Base-by-base conservation (phyloP, 305 asterid genomes). In the Plantago lanceolata region DNA sequence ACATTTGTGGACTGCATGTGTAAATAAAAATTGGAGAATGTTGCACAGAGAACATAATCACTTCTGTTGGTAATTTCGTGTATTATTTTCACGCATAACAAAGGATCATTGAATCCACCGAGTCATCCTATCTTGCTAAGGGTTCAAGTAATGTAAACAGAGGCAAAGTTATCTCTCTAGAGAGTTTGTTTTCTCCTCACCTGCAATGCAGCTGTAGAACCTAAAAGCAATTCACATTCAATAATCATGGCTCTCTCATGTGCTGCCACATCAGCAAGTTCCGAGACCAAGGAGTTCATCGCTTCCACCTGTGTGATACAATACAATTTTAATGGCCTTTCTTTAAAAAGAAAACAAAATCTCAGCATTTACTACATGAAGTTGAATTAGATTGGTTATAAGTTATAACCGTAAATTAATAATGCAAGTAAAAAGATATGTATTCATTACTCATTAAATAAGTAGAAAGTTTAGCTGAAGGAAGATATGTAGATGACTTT, bases 181-280 rank as follows among this genome's bases (percentile, higher is more conserved):
- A 19, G 37, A 19, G 35, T 0, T 52, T 59, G 28, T 19, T 45
- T 37, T 35, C 6, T 62, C 37, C 78, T 78, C 63, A 87, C 97
- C 99, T 89, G 92, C 76, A 84, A 69, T 63, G 88, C 86, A 56
- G 84, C 81, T 49, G 78, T 74, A 19, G 90, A 85, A 50, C 81
- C 72, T 73, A 89, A 69, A 55, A 84, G 75, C 31, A 87, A 70
- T 71, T 86, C 90, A 61, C 88, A 87, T 76, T 89, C 95, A 70
- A 84, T 81, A 58, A 93, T 92, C 85, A 82, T 66, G 59, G 90
- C 95, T 76, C 94, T 84, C 73, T 85, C 92, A 59, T 75, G 86
- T 59, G 92, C 90, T 68, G 86, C 88, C 48, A 87, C 79, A 48
- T 77, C 86, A 74, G 96, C 95, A 74, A 93, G 90, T 78, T 93